Evolutionary conservation across 371 early-diverging fungal genomes (phyloP).

Genomic region (Conidiobolus incongruus): DNA sequence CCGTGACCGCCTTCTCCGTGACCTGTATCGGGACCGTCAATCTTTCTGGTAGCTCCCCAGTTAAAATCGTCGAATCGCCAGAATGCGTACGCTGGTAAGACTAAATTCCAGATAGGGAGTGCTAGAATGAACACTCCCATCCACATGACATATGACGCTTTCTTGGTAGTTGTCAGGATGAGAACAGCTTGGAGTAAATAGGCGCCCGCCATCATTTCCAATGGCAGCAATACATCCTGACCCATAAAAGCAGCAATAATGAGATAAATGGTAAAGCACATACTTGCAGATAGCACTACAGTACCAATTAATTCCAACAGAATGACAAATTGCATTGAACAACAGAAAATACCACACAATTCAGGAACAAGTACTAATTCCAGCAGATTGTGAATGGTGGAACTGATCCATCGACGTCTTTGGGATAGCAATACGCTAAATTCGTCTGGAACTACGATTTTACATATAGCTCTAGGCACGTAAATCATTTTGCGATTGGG

Average conservation of each 20-base stretch:
- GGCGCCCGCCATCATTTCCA: constrained; percentile 47
- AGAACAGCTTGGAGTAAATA: constrained; percentile 78
- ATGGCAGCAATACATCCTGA: constrained; percentile 27
- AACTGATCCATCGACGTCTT: constrained; percentile 97
- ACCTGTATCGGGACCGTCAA: constrained; percentile 34
- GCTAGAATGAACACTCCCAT: constrained; percentile 82
- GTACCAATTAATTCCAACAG: constrained; percentile 93
- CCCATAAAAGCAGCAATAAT: constrained; percentile 24
- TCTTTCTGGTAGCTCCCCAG: constrained; percentile 92
- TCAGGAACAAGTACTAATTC: constrained; percentile 79
- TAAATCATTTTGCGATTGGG: constrained; percentile 87
- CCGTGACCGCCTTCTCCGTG: constrained; percentile 17
- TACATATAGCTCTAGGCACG: constrained; percentile 82
- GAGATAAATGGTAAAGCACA: constrained; percentile 28
- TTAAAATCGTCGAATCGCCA: constrained; percentile 99
- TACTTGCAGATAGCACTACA: constrained; percentile 83
- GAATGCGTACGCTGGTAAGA: constrained; percentile 91
- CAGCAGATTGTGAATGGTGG: constrained; percentile 88
- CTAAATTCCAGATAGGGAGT: constrained; percentile 87
- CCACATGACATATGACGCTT: constrained; percentile 82
- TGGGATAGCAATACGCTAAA: constrained; percentile 86
- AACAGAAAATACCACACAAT: constrained; percentile 93
- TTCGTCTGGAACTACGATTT: constrained; percentile 79
- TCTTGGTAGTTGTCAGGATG: constrained; percentile 65
- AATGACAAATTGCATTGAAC: constrained; percentile 95